These are phyloP conservation scores for Porphyrellus sp. DNA, from an alignment of 1,284 basidiomycete species.

Conservation along the genomic window DNA sequence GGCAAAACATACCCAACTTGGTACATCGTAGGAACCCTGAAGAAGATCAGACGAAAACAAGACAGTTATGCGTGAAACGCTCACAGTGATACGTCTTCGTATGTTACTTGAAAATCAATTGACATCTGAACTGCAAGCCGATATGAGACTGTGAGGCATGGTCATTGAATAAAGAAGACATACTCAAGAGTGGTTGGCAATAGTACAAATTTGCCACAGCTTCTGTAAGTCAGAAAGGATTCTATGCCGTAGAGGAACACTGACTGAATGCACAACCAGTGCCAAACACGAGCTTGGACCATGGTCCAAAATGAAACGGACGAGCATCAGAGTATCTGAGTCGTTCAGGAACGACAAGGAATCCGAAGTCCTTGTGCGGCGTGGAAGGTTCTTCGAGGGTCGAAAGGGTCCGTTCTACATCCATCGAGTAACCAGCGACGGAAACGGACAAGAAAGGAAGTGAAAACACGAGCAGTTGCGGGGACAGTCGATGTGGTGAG, in stretches of 20 bases:
- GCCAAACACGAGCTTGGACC: constrained; percentile 18
- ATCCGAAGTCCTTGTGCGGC: constrained; percentile 20
- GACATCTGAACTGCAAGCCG: constrained; percentile 47
- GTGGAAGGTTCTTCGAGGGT: not conserved
- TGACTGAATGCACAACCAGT: constrained; percentile 20
- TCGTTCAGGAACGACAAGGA: constrained; percentile 17
- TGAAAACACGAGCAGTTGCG: not conserved
- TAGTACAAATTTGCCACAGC: constrained; percentile 68
- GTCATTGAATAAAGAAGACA: not conserved
- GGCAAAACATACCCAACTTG: constrained; percentile 41
- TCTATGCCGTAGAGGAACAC: not conserved
- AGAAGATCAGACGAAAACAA: not conserved
- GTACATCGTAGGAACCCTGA: constrained; percentile 47
- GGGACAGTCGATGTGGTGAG: not conserved
- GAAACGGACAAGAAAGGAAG: not conserved
- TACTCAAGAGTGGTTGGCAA: constrained; percentile 67
- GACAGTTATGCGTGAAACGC: constrained; percentile 4
- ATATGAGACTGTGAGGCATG: not conserved
- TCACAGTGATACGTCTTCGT: constrained; percentile 54
- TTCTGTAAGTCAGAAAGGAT: constrained; percentile 24
- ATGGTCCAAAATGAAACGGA: constrained; percentile 17
- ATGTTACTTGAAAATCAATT: constrained; percentile 50
- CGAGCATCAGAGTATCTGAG: constrained; percentile 12
- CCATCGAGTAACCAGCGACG: constrained; percentile 15
- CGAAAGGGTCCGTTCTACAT: constrained; percentile 12